Base-by-base conservation (phyloP, 805 yeast genomes). In the Helenozyma rhizophorensis region DNA sequence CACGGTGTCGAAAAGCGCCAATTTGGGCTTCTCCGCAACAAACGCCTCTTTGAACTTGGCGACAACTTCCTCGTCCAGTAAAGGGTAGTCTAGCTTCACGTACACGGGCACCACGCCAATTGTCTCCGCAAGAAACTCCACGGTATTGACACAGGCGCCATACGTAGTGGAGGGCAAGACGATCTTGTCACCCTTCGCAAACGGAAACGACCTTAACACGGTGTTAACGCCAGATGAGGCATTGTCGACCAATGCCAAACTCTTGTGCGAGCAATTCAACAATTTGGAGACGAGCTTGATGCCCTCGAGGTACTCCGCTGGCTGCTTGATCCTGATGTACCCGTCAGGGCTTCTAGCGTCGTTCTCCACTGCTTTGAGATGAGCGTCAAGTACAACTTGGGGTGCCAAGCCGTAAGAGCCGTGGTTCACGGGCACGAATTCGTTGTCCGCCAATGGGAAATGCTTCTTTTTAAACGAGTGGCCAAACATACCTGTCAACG, bases 331-430 rank as follows among this genome's bases (percentile, higher is more conserved):
- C 6, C 55, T 48, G 30, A 62, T 45, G 43, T 58, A 77, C 23
- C 50, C 42, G 47, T 80, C 86, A 0, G 86, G 79, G 40, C 58
- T 67, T 4, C 39, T 34, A 19, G 45, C 39, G 33, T 58, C 65
- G 8, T 47, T 29, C 8, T 42, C 42, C 12, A 36, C 19, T 9
- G 32, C 32, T 22, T 24, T 12, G 26, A 23, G 15, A 26, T 32
- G 40, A 21, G 28, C 31, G 23, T 42, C 43, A 14, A 43, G 13
- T 1, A 80, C 75, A 4, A 65, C 57, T 7, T 50, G 57, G 0
- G 87, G 83, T 3, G 72, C 61, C 1, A 70, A 57, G 1, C 87
- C 88, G 47, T 55, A 81, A 1, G 83, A 72, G 6, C 87, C 87
- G 49, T 80, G 80, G 53, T 81, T 81, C 27, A 79, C 68, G 11